phyloP scores from a whole-genome alignment of 257 asterid genomes.

The Striga asiatica region DNA sequence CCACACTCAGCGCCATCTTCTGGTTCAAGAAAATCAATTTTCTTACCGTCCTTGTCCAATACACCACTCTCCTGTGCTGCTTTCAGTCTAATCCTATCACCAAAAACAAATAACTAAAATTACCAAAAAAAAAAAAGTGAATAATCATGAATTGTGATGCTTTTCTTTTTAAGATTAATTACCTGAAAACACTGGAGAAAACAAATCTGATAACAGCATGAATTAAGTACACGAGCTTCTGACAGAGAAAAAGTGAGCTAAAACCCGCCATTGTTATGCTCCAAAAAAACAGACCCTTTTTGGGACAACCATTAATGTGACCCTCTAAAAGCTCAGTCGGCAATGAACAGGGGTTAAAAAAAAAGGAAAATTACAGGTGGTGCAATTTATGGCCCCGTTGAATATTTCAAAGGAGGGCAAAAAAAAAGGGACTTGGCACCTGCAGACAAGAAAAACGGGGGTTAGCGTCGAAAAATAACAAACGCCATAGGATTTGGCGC shows the following conservation, averaged over 20 bases:
- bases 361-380: constrained; percentile 19
- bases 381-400: constrained; percentile 33
- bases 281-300: constrained; percentile 2
- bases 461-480: constrained; percentile 3
- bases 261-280: constrained; percentile 38
- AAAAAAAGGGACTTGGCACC: constrained; percentile 43
- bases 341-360: constrained; percentile 21
- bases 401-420: constrained; percentile 28
- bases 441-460: neutral
- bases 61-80: constrained; percentile 12
- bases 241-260: constrained; percentile 22
- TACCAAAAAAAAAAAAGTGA: neutral
- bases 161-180: neutral
- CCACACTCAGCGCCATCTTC: constrained; percentile 12
- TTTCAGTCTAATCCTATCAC: constrained; percentile 26
- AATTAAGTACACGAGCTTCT: constrained; percentile 23
- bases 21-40: neutral
- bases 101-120: neutral
- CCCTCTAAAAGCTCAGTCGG: too few relatives aligned
- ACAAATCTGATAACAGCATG: constrained; percentile 37
- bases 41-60: neutral
- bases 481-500: constrained; percentile 8
- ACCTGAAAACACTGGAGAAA: constrained; percentile 43
- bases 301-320: constrained; percentile 17
- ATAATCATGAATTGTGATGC: neutral